A percentile compares a stretch with the other conserved stretches of the same genome.
phyloP scores from a whole-genome alignment of 768 basidiomycete species.

The Tephrocybe rancida region DNA sequence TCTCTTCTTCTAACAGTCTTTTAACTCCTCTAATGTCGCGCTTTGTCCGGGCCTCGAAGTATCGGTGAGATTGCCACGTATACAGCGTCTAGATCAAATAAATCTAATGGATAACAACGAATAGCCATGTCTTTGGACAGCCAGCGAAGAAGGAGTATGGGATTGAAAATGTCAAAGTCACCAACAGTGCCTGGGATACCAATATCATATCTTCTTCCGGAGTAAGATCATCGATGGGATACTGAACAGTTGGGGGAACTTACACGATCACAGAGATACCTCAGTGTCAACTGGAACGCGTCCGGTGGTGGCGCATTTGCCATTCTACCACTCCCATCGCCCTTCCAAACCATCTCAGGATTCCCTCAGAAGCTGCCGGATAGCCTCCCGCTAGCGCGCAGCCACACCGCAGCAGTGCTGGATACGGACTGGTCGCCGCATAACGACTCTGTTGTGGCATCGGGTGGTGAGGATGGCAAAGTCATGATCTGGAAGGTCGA shows the following conservation, averaged over 20 bases:
- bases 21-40: constrained; percentile 61
- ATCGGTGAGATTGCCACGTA: constrained; percentile 68
- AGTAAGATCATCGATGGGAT: constrained; percentile 43
- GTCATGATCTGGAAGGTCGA: constrained; percentile 90
- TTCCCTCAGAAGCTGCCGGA: constrained; percentile 88
- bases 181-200: constrained; percentile 94
- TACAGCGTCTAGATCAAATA: background rate
- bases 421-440: constrained; percentile 98
- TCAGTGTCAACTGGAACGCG: constrained; percentile 94
- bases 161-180: constrained; percentile 83
- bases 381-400: constrained; percentile 87
- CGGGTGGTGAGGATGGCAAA: constrained; percentile 93
- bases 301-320: constrained; percentile 94
- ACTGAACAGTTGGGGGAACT: constrained; percentile 6
- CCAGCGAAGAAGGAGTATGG: constrained; percentile 82
- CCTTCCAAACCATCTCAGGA: constrained; percentile 52
- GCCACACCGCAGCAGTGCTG: constrained; percentile 81
- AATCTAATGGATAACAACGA: constrained; percentile 1
- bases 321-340: constrained; percentile 86
- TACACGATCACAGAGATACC: constrained; percentile 58
- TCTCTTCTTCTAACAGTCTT: background rate
- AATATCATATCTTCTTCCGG: constrained; percentile 87
- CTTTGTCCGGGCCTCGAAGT: constrained; percentile 86
- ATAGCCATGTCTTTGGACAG: constrained; percentile 91
- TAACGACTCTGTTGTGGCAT: constrained; percentile 88